These are phyloP conservation scores for Mortierella sp. DNA, from an alignment of 371 early-diverging fungal genomes.

Conservation along the genomic window DNA sequence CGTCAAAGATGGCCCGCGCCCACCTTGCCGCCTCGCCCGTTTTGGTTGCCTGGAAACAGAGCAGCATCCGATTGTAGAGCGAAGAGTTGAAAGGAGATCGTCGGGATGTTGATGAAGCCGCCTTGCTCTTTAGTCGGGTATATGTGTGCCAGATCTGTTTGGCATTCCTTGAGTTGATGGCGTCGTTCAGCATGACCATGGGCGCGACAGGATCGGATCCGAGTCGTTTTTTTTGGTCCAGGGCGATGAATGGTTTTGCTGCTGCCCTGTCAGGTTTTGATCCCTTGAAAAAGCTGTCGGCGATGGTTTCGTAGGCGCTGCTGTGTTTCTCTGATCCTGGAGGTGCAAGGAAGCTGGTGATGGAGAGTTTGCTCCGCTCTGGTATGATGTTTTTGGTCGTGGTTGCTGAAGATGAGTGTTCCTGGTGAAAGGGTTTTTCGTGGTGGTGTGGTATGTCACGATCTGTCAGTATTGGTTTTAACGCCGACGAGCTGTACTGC, in stretches of 20 bases:
- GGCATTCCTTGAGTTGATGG: conserved; percentile 33
- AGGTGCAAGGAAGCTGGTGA: conserved; percentile 35
- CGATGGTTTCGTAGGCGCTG: conserved; percentile 44
- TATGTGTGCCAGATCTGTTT: conserved; percentile 48
- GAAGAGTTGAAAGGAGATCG: conserved; percentile 13
- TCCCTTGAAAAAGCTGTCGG: conserved; percentile 26
- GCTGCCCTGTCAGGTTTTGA: neutral
- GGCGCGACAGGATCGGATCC: conserved; percentile 16
- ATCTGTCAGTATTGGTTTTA: neutral
- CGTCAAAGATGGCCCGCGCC: conserved; percentile 39
- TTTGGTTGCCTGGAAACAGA: conserved; percentile 29
- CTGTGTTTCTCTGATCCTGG: conserved; percentile 29
- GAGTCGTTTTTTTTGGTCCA: neutral
- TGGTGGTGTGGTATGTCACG: conserved; percentile 9
- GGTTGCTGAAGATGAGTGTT: neutral
- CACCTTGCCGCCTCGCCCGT: conserved; percentile 23
- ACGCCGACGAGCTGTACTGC: conserved; percentile 6
- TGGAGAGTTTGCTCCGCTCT: neutral
- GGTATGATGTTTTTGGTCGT: neutral
- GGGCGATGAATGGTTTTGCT: neutral
- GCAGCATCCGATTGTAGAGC: conserved; percentile 30
- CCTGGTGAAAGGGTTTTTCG: neutral
- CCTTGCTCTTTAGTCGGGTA: conserved; percentile 16
- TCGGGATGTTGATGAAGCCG: neutral
- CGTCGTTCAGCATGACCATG: conserved; percentile 27